Base-by-base conservation (phyloP, 2,329 filamentous ascomycete genomes). In the Periconia sp. region DNA sequence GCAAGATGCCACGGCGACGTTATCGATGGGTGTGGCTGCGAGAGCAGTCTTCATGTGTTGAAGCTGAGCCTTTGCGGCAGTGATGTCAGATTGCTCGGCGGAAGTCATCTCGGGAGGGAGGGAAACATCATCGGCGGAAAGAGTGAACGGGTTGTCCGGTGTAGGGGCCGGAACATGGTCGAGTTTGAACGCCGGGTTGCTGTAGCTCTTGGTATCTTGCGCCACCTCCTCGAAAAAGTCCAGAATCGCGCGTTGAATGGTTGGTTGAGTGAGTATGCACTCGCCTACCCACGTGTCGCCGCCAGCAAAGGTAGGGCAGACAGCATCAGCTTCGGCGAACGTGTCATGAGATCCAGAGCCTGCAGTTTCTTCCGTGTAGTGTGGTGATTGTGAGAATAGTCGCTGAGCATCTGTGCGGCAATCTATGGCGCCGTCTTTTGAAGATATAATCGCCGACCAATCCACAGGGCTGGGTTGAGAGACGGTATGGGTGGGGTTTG, bases 141-240 rank as follows among this genome's bases (percentile, higher is more conserved):
- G 25, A 2, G 21, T 36, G 9, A 60, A 40, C 0, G 57, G 54
- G 3, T 48, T 52, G 5, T 57, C 50, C 2, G 47, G 49, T 5
- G 48, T 56, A 4, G 56, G 56, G 13, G 43, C 39, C 7, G 56
- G 52, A 23, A 44, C 30, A 8, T 48, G 21, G 4, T 31, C 40
- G 17, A 54, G 29, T 5, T 29, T 47, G 26, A 68, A 59, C 1
- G 41, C 22, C 5, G 61, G 65, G 36, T 71, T 71, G 38, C 53
- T 38, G 41, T 60, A 71, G 21, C 53, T 40, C 71, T 63, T 51
- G 1, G 70, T 67, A 35, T 76, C 60, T n/a, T 69, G 60, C 4
- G 80, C 77, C 10, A 86, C 77, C 25, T 80, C 72, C 35, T 82
- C 71, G 24, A 91, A 73, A 78, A 85, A 91, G 26, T 72, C 66